A percentile compares a stretch with the other conserved stretches of the same genome.
Evolutionary conservation across 495 filamentous ascomycete species (phyloP).

Genomic region (Talaromyces liani): DNA sequence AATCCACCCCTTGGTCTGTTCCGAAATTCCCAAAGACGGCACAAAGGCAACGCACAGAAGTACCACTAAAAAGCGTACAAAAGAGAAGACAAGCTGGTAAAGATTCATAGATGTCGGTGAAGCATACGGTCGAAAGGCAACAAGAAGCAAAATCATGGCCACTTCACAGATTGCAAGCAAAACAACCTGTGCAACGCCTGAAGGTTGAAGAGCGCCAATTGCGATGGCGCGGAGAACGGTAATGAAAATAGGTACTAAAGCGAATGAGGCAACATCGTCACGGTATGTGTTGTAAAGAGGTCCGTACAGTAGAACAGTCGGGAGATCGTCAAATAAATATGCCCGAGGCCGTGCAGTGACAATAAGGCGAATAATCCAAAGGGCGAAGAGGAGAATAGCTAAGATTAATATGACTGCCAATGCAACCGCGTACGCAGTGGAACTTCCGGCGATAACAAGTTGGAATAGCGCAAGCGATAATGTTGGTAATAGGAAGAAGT

Average conservation of each 20-base stretch:
- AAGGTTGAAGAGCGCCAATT: constrained; percentile 86
- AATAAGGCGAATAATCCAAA: constrained; percentile 76
- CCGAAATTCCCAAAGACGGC: constrained; percentile 67
- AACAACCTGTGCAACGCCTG: constrained; percentile 85
- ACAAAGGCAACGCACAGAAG: constrained; percentile 84
- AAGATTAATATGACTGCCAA: constrained; percentile 68
- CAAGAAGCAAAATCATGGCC: constrained; percentile 76
- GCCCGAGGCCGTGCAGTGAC: constrained; percentile 72
- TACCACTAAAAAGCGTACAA: constrained; percentile 67
- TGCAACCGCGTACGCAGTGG: constrained; percentile 60
- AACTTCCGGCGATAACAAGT: constrained; percentile 63
- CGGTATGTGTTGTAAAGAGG: constrained; percentile 97
- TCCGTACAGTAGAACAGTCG: constrained; percentile 83
- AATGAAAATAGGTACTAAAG: constrained; percentile 74
- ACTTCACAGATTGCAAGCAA: constrained; percentile 91
- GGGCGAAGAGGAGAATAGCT: constrained; percentile 59
- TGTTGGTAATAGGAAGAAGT: constrained; percentile 83
- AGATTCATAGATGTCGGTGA: constrained; percentile 95
- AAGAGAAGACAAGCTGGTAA: constrained; percentile 80
- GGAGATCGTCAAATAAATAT: constrained; percentile 85
- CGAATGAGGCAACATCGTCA: constrained; percentile 82
- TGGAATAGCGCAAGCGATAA: constrained; percentile 85
- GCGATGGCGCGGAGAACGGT: constrained; percentile 82
- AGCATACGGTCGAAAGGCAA: constrained; percentile 86
- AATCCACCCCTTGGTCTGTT: constrained; percentile 83